A percentile compares a stretch with the other conserved stretches of the same genome.
Conservation (phyloP, 306 rosid genomes). For the Lithocarpus polystachyus region DNA sequence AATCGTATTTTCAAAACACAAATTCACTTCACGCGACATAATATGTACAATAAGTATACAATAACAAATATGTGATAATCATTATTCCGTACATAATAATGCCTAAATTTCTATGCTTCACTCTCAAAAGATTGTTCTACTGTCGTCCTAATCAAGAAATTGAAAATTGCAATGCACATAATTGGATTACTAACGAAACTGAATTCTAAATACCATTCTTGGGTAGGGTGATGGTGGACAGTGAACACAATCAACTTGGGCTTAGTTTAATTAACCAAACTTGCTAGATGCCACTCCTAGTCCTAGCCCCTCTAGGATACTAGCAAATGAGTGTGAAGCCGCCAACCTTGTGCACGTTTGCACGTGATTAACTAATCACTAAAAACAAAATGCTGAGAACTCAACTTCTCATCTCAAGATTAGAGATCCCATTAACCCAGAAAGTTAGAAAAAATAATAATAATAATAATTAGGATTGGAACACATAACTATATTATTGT, state of each 20-base stretch:
- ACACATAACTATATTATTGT: slow-evolving; percentile 37
- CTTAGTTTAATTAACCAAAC: background rate
- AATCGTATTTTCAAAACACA: too few species aligned
- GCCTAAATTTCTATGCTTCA: too few species aligned
- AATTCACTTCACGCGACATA: too few species aligned
- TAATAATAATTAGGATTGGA: background rate
- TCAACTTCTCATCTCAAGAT: slow-evolving; percentile 20
- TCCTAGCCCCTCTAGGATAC: background rate
- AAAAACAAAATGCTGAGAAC: slow-evolving; percentile 15
- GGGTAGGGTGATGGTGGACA: too few species aligned
- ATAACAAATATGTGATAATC: too few species aligned
- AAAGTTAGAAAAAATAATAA: background rate
- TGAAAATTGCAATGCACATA: too few species aligned
- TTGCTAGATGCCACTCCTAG: background rate
- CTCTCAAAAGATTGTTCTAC: too few species aligned
- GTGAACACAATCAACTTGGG: background rate
- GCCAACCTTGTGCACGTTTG: slow-evolving; percentile 21
- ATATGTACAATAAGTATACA: too few species aligned
- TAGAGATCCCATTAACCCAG: slow-evolving; percentile 21
- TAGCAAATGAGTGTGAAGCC: slow-evolving; percentile 7
- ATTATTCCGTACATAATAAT: too few species aligned
- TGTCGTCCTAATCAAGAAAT: too few species aligned
- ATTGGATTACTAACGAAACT: too few species aligned
- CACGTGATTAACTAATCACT: slow-evolving; percentile 23
- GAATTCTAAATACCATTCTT: too few species aligned